Base-by-base conservation (phyloP, 805 yeast genomes). In the Spathaspora sp. region DNA sequence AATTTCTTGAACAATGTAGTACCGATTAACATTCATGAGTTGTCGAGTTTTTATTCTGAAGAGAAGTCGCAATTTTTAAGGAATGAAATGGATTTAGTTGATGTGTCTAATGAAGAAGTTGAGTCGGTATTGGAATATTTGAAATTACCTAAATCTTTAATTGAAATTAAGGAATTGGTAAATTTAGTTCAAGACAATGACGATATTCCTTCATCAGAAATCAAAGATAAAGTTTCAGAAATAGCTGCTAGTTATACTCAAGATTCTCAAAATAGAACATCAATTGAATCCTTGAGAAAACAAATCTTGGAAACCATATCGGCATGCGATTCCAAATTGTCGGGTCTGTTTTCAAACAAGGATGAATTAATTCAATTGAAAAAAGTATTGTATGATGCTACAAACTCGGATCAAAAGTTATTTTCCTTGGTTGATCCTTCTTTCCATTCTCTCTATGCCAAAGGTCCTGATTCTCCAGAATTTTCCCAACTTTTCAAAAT, bases 11-110 rank as follows among this genome's bases (percentile, higher is more conserved):
- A 79, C 47, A 86, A 85, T 55, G 87, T 93, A 18, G 82, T 94
- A 5, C 98, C 98, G 1, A 75, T 91, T 62, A 81, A 84, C 32
- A 90, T 93, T 17, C 96, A 91, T 62, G 97, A 93, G 67, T 83
- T 87, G 59, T 81, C 89, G 49, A 89, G 97, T 55, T 75, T 85
- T 55, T 94, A 94, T 65, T 87, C 97, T 0, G 99, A 93, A 64
- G 91, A 89, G 63, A 87, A 89, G 66, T 93, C 97, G 0, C 83
- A 80, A 55, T 68, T 89, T 38, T 67, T 90, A 45, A 79, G 98
- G 60, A 77, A 73, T 43, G 91, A 89, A 61, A 76, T 84, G 44
- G 97, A 92, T 54, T 78, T 78, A 53, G 79, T 83, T 19, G 92
- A 88, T 51, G 79, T 91, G 9, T 86, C 96, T 0, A 82, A 89